These are phyloP conservation scores for Microdochium paspali DNA, from an alignment of 2,329 filamentous ascomycete genomes.

Conservation along the genomic window DNA sequence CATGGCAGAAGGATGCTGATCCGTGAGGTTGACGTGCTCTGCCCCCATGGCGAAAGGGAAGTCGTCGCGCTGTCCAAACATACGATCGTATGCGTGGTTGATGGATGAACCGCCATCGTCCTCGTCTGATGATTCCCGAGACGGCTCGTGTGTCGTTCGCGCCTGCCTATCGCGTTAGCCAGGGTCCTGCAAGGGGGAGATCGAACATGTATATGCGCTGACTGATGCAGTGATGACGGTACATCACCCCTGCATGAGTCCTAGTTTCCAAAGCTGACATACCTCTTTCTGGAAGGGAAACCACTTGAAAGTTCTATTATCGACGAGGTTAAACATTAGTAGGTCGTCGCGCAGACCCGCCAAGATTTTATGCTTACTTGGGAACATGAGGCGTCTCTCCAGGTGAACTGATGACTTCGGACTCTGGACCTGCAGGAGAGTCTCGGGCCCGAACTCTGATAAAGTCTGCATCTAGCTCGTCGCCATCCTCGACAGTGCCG, in stretches of 20 bases:
- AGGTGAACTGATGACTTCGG: conserved; percentile 18
- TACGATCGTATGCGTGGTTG: conserved; percentile 48
- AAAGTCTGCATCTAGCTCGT: conserved; percentile 47
- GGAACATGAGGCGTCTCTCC: conserved; percentile 18
- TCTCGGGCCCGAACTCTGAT: conserved; percentile 37
- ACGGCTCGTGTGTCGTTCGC: conserved; percentile 35
- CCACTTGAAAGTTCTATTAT: conserved; percentile 31
- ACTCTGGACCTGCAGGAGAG: conserved; percentile 35
- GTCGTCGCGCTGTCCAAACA: conserved; percentile 45
- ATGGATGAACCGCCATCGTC: conserved; percentile 43
- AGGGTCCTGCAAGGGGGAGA: too few relatives aligned
- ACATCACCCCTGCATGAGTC: neutral
- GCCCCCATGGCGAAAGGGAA: conserved; percentile 49
- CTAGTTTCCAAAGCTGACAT: conserved; percentile 8
- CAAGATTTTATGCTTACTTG: conserved; percentile 9
- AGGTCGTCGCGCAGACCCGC: neutral
- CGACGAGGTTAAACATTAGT: conserved; percentile 3
- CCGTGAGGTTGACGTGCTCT: conserved; percentile 29
- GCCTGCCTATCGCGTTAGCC: too few relatives aligned
- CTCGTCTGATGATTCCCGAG: conserved; percentile 47
- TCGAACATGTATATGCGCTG: conserved; percentile 2
- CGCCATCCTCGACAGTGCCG: conserved; percentile 37
- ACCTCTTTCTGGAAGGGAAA: conserved; percentile 45
- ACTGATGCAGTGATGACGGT: neutral
- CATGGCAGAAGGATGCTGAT: conserved; percentile 42